phyloP scores from a whole-genome alignment of 208 protist species.

The Leishmania gerbilli region DNA sequence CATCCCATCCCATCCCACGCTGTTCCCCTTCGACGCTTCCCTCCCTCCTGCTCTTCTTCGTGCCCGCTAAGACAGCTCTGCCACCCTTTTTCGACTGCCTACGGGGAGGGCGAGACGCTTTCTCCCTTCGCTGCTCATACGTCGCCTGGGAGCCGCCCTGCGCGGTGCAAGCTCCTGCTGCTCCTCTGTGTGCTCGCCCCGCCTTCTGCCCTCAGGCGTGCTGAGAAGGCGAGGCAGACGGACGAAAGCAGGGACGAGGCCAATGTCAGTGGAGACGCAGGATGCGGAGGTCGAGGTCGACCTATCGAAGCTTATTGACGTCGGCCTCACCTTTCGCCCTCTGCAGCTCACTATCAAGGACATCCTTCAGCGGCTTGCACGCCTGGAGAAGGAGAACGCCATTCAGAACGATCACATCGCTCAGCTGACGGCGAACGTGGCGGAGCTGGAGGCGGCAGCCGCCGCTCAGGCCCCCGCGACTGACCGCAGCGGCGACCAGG shows the following conservation, averaged over 20 bases:
- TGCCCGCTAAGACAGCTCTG: not conserved
- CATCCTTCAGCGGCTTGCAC: constrained; percentile 55
- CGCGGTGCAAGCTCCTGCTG: too few species aligned
- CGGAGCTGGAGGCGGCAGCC: constrained; percentile 14
- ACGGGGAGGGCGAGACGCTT: too few species aligned
- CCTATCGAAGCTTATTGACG: constrained; percentile 79
- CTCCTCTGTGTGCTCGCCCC: not conserved
- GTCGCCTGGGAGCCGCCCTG: too few species aligned
- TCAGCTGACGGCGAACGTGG: constrained; percentile 50
- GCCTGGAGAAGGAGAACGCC: constrained; percentile 26
- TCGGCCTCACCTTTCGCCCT: constrained; percentile 70
- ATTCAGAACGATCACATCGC: constrained; percentile 53
- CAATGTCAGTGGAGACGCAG: constrained; percentile 19
- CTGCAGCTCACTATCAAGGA: constrained; percentile 73
- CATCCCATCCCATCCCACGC: not conserved
- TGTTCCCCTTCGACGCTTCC: not conserved
- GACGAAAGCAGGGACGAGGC: not conserved
- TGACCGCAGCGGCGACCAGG: not conserved
- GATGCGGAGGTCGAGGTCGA: constrained; percentile 52
- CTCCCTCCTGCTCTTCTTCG: not conserved
- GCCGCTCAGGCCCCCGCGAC: not conserved
- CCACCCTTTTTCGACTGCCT: too few species aligned
- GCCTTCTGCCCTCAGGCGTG: not conserved
- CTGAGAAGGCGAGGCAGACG: not conserved
- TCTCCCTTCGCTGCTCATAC: too few species aligned